Evolutionary conservation across 1,284 basidiomycete genomes (phyloP), one percentile per base, ranked within the genome.

Genomic region (Pseudozyma flocculosa): DNA sequence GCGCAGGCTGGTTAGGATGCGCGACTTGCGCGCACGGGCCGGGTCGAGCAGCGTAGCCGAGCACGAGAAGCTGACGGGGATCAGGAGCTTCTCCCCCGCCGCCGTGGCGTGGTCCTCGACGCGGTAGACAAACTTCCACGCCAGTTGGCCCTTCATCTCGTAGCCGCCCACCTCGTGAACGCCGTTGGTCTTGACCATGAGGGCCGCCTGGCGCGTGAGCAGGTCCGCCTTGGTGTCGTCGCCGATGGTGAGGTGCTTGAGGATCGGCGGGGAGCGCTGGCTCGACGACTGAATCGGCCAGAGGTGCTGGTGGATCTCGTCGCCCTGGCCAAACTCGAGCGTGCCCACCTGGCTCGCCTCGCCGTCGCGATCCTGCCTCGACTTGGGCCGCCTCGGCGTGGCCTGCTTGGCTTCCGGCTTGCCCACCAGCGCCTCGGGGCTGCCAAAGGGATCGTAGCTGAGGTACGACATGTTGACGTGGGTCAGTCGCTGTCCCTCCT

Each of bases 381-480:
- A 56, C 15, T 60, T 60, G 30, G 65, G 60, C 17, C 61, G 48
- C 23, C 54, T 68, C 17, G 65, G 61, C 11, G 59, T 59, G 13
- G 23, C 30, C 22, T 48, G 43, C 5, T 48, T 45, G 3, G 42
- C 49, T 32, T 58, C 59, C 2, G 52, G 43, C 0, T 30, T 51
- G 23, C 55, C 51, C 2, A 58, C 61, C 2, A 72, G 62, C 38
- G 56, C 45, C 32, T 73, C 71, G 3, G 63, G 57, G 36, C 54
- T 40, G 23, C 68, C 68, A 21, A 73, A 73, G 2, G 71, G 71
- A 40, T 73, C 71, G 52, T 73, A 73, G 36, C 41, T 50, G 24
- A 71, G 61, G 34, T 73, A 73, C 26, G 44, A 48, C 55, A 73
- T 51, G 30, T 50, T 57, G 49, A 70, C 44, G 30, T 48, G 61